These are phyloP conservation scores for Aspergillus leporis DNA, from an alignment of 495 filamentous ascomycete genomes.

Conservation along the genomic window DNA sequence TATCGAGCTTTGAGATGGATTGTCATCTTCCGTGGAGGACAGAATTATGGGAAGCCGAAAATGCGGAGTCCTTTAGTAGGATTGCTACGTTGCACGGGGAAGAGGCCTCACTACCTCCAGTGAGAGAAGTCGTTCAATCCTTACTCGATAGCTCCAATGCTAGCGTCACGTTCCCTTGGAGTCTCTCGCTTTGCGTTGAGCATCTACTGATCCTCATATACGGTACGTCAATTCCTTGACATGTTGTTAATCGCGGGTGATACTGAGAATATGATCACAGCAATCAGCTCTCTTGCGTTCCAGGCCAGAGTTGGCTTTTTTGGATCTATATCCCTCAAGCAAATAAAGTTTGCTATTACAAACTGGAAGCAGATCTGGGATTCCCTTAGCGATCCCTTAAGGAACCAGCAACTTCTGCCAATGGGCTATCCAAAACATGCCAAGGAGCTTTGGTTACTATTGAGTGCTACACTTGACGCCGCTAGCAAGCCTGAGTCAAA, in stretches of 20 bases:
- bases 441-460: conserved; percentile 41
- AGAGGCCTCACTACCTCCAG: conserved; percentile 23
- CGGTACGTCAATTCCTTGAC: conserved; percentile 32
- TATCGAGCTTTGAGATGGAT: conserved; percentile 41
- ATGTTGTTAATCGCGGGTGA: no score
- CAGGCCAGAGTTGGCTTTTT: conserved; percentile 32
- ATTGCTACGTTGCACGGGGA: conserved; percentile 17
- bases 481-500: conserved; percentile 15
- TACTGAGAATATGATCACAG: conserved; percentile 11
- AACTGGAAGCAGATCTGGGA: conserved; percentile 43
- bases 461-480: conserved; percentile 33
- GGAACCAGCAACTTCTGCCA: conserved; percentile 27
- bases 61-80: conserved; percentile 27
- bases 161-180: conserved; percentile 22
- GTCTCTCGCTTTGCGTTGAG: conserved; percentile 31
- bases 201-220: conserved; percentile 41
- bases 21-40: conserved; percentile 40
- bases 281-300: conserved; percentile 36
- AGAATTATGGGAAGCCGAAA: conserved; percentile 40
- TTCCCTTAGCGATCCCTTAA: conserved; percentile 16
- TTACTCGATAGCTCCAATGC: conserved; percentile 25
- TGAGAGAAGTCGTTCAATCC: conserved; percentile 28
- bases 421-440: conserved; percentile 43
- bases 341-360: conserved; percentile 30
- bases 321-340: conserved; percentile 27